Conservation (phyloP, 2,329 filamentous ascomycete species). For the Aspergillus calidoustus region DNA sequence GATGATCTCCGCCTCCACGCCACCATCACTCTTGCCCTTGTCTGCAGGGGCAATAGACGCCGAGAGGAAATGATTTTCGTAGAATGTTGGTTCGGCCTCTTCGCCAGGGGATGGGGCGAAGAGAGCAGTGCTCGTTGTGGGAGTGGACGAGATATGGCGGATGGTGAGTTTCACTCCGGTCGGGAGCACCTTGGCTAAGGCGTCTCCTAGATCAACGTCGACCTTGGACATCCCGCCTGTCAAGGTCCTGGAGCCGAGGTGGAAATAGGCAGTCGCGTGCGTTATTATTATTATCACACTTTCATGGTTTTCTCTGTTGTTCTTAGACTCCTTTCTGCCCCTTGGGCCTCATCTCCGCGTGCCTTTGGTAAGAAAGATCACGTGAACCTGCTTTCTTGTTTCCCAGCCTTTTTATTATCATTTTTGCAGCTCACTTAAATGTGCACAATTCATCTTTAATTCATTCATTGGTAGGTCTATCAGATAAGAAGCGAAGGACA, state of each 20-base stretch:
- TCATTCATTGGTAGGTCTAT: not conserved
- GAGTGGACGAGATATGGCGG: conserved; percentile 86
- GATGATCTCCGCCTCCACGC: conserved; percentile 58
- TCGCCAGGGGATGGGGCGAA: conserved; percentile 77
- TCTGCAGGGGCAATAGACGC: conserved; percentile 53
- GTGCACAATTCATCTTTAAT: not conserved
- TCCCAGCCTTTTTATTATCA: not conserved
- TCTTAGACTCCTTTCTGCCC: conserved; percentile 4
- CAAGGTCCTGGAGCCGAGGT: not conserved
- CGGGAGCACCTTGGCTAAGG: conserved; percentile 59
- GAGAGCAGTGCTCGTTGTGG: conserved; percentile 73
- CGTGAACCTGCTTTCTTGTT: conserved; percentile 15
- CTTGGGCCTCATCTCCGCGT: conserved; percentile 3
- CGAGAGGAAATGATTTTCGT: conserved; percentile 80
- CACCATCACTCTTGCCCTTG: conserved; percentile 28
- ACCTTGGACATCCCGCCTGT: conserved; percentile 33
- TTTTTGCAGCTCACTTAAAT: not conserved
- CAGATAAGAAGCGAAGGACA: not conserved
- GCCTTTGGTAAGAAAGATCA: conserved; percentile 22
- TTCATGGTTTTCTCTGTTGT: conserved; percentile 7
- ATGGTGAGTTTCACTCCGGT: conserved; percentile 65
- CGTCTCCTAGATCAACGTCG: conserved; percentile 45
- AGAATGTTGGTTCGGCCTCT: conserved; percentile 76
- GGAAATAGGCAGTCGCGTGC: not conserved
- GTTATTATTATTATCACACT: conserved; percentile 10